Conservation (phyloP, 495 filamentous ascomycete species). For the Aspergillus sparsus region DNA sequence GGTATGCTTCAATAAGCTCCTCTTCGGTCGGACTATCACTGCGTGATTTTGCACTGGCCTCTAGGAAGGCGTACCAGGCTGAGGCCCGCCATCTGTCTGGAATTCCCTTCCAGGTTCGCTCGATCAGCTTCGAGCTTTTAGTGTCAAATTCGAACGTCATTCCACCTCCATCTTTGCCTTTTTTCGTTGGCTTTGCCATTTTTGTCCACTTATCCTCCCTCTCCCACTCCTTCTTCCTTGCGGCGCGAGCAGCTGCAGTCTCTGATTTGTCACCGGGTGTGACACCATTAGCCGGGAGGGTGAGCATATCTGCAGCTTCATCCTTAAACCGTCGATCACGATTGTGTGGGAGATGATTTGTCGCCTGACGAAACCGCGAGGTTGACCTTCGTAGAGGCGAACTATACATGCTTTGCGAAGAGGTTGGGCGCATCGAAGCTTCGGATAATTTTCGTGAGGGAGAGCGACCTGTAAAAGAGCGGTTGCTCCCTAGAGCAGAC, state of each 20-base stretch:
- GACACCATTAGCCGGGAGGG: constrained; percentile 66
- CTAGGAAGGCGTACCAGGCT: constrained; percentile 93
- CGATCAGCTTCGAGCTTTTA: constrained; percentile 79
- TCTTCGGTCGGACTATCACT: constrained; percentile 63
- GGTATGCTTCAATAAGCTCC: constrained; percentile 67
- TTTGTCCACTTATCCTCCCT: constrained; percentile 95
- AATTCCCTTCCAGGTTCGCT: constrained; percentile 96
- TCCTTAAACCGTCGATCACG: constrained; percentile 72
- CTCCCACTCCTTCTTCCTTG: constrained; percentile 77
- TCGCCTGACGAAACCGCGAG: constrained; percentile 59
- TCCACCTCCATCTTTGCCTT: constrained; percentile 65
- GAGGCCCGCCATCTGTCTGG: constrained; percentile 93
- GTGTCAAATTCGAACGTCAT: constrained; percentile 91
- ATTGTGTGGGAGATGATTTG: constrained; percentile 77
- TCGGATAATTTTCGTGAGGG: constrained; percentile 50
- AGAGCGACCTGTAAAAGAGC: constrained; percentile 55
- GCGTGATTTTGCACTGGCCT: constrained; percentile 71
- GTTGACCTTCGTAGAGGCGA: constrained; percentile 40
- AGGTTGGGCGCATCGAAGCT: constrained; percentile 39
- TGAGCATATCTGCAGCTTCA: constrained; percentile 89
- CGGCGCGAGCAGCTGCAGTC: constrained; percentile 56
- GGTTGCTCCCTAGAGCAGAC: constrained; percentile 43
- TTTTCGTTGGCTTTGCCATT: constrained; percentile 76
- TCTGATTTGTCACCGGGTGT: constrained; percentile 55
- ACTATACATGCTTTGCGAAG: constrained; percentile 50